phyloP scores from a whole-genome alignment of 306 rosid species.

The Prunus mongolica region DNA sequence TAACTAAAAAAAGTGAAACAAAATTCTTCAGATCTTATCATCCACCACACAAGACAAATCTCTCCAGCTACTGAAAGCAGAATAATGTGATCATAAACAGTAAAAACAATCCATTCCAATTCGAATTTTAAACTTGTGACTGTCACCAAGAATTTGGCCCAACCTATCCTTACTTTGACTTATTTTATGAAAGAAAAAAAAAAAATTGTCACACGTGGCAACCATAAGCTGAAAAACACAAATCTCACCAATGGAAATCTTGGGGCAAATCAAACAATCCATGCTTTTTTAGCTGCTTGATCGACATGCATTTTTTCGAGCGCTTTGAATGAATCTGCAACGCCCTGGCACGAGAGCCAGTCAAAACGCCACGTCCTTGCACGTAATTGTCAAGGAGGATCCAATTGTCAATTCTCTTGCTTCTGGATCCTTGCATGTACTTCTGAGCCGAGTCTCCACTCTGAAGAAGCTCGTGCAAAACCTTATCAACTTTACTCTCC shows the following conservation, averaged over 20 bases:
- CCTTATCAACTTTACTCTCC: conserved; percentile 46
- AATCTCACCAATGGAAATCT: conserved; percentile 59
- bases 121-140: not conserved
- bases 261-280: conserved; percentile 21
- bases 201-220: not conserved
- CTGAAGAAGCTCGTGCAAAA: conserved; percentile 58
- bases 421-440: conserved; percentile 73
- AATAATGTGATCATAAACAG: not conserved
- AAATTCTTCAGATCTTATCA: not conserved
- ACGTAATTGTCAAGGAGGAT: conserved; percentile 74
- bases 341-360: conserved; percentile 50
- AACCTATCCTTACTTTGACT: not conserved
- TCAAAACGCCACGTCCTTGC: conserved; percentile 34
- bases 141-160: not conserved
- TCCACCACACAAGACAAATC: not conserved
- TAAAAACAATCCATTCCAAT: not conserved
- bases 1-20: not conserved
- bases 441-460: conserved; percentile 64
- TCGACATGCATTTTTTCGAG: conserved; percentile 42
- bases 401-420: conserved; percentile 55
- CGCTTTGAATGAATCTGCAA: conserved; percentile 64
- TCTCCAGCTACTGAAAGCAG: not conserved
- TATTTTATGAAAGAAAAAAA: not conserved
- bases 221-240: conserved; percentile 9
- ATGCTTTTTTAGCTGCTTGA: too few species aligned